These are phyloP conservation scores for Cutaneotrichosporon sp. DNA, from an alignment of 1,284 basidiomycete genomes.

Conservation along the genomic window DNA sequence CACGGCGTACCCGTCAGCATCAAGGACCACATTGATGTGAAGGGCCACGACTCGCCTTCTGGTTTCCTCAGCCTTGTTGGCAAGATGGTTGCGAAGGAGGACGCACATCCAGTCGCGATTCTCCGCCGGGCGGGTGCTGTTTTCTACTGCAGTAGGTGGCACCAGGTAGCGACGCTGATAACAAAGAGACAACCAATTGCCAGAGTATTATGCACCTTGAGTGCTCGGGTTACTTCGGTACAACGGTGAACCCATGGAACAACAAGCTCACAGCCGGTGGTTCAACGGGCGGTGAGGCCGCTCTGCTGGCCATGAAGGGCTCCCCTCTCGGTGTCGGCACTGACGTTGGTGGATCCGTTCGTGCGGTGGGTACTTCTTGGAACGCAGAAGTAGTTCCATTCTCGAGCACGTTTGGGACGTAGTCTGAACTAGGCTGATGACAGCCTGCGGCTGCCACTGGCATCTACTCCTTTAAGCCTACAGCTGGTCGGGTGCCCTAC, in stretches of 20 bases:
- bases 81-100: slow-evolving; percentile 14
- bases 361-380: slow-evolving; percentile 15
- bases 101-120: slow-evolving; percentile 15
- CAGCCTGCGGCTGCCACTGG: slow-evolving; percentile 35
- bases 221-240: slow-evolving; percentile 32
- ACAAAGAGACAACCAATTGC: slow-evolving; percentile 16
- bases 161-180: background rate
- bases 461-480: slow-evolving; percentile 44
- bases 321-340: slow-evolving; percentile 37
- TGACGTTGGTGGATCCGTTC: slow-evolving; percentile 47
- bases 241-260: slow-evolving; percentile 47
- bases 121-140: slow-evolving; percentile 29
- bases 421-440: background rate
- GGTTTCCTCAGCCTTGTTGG: slow-evolving; percentile 21
- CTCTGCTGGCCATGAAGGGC: slow-evolving; percentile 43
- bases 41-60: slow-evolving; percentile 36
- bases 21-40: slow-evolving; percentile 51
- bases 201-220: slow-evolving; percentile 33
- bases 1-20: slow-evolving; percentile 61
- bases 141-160: slow-evolving; percentile 16
- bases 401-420: background rate
- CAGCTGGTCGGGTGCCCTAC: slow-evolving; percentile 36
- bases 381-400: too few relatives aligned
- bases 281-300: slow-evolving; percentile 48
- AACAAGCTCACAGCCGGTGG: slow-evolving; percentile 45